Conservation (phyloP, 331 rosid species). For the Acacia pycnantha region DNA sequence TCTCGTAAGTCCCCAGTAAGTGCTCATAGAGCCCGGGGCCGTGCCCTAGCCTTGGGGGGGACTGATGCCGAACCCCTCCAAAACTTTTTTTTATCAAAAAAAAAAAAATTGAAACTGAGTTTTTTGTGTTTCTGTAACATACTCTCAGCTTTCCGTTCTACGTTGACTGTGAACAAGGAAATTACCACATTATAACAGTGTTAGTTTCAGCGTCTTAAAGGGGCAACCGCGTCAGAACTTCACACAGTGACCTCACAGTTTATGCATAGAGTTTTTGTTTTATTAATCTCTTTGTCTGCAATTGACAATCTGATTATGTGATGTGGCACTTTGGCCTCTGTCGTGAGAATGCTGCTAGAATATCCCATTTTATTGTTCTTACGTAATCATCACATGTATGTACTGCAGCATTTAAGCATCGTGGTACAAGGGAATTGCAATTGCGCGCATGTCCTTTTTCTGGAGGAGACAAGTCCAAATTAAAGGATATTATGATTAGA, state of each 20-base stretch:
- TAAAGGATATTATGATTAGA: not conserved
- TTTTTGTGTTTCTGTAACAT: conserved; percentile 14
- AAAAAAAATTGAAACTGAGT: conserved; percentile 12
- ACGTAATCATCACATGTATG: no score
- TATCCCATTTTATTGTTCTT: not conserved
- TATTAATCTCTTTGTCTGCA: not conserved
- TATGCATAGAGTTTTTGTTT: not conserved
- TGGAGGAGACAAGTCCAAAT: no score
- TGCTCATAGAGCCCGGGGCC: no score
- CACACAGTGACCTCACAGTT: not conserved
- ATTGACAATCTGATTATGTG: not conserved
- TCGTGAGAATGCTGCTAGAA: not conserved
- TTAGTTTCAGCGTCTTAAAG: not conserved
- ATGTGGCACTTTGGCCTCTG: not conserved
- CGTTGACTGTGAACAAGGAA: not conserved
- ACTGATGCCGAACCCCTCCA: no score
- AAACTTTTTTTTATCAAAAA: no score
- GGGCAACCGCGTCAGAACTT: not conserved
- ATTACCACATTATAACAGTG: not conserved
- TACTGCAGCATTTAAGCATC: not conserved
- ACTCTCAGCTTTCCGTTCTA: not conserved
- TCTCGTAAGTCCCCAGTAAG: no score
- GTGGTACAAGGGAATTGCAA: not conserved
- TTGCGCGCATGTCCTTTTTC: not conserved
- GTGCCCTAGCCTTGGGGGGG: no score